Evolutionary conservation across 257 asterid species (phyloP).

Genomic region (Pogostemon cablin): DNA sequence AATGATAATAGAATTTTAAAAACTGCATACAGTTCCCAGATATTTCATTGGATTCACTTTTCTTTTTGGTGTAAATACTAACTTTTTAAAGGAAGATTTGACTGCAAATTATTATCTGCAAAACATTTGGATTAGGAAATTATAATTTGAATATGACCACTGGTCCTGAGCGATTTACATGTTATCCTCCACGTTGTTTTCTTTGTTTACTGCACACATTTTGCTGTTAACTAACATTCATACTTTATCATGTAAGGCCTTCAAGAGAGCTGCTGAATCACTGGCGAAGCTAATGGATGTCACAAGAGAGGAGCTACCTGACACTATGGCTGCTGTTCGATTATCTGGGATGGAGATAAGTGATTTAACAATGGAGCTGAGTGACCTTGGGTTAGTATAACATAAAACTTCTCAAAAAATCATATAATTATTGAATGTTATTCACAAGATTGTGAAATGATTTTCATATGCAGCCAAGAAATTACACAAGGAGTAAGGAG

Average conservation of each 20-base stretch:
- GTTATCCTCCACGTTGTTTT: slow-evolving; percentile 15
- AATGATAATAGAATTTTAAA: neutral
- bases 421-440: neutral
- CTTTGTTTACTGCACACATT: slow-evolving; percentile 25
- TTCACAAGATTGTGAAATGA: neutral
- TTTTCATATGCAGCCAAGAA: slow-evolving; percentile 58
- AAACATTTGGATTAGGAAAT: slow-evolving; percentile 16
- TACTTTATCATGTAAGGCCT: slow-evolving; percentile 56
- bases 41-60: neutral
- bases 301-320: slow-evolving; percentile 89
- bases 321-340: slow-evolving; percentile 92
- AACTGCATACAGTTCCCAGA: slow-evolving; percentile 11
- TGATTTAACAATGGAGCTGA: slow-evolving; percentile 89
- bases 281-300: slow-evolving; percentile 81
- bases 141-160: neutral
- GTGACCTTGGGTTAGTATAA: slow-evolving; percentile 76
- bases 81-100: slow-evolving; percentile 1
- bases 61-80: neutral
- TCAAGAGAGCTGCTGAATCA: slow-evolving; percentile 80
- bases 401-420: slow-evolving; percentile 14
- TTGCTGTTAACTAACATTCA: slow-evolving; percentile 19
- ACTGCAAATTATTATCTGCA: slow-evolving; percentile 12
- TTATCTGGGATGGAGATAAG: slow-evolving; percentile 97
- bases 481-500: slow-evolving; percentile 79
- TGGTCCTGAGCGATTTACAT: neutral